A percentile compares a stretch with the other conserved stretches of the same genome.
phyloP scores from a whole-genome alignment of 1,139 yeast genomes.

The Debaryomycetaceae sp. region DNA sequence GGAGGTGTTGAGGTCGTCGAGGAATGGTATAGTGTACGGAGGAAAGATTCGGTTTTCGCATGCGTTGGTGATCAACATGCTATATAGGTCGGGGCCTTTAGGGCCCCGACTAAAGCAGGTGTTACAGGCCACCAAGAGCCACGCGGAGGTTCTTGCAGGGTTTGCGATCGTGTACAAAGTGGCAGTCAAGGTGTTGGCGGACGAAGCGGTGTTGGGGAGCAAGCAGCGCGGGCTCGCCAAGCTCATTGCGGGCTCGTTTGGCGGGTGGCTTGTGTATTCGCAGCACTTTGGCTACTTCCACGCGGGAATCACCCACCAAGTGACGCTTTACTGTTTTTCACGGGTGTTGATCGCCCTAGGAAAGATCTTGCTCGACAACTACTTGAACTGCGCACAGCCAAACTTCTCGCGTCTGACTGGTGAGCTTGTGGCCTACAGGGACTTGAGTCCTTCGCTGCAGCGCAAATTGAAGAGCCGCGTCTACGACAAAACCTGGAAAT shows the following conservation, averaged over 20 bases:
- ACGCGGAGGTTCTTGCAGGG: constrained; percentile 63
- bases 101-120: constrained; percentile 48
- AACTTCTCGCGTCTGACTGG: constrained; percentile 20
- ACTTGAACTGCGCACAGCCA: constrained; percentile 37
- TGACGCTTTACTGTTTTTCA: constrained; percentile 60
- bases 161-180: constrained; percentile 65
- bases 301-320: constrained; percentile 54
- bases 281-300: constrained; percentile 48
- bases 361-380: constrained; percentile 42
- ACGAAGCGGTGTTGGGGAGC: constrained; percentile 35
- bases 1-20: constrained; percentile 38
- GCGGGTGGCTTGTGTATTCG: constrained; percentile 66
- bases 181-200: constrained; percentile 26
- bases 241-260: constrained; percentile 61
- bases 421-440: constrained; percentile 24
- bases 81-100: constrained; percentile 50
- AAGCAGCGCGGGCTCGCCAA: constrained; percentile 32
- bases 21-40: constrained; percentile 66
- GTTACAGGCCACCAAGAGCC: constrained; percentile 57
- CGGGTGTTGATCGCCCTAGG: constrained; percentile 54
- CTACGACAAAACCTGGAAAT: constrained; percentile 54
- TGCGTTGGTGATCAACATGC: constrained; percentile 61
- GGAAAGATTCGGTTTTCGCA: constrained; percentile 73
- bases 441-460: constrained; percentile 29
- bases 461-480: constrained; percentile 31